Evolutionary conservation across 1,284 basidiomycete genomes (phyloP).

Genomic region (Fistulinella cinereoalba): DNA sequence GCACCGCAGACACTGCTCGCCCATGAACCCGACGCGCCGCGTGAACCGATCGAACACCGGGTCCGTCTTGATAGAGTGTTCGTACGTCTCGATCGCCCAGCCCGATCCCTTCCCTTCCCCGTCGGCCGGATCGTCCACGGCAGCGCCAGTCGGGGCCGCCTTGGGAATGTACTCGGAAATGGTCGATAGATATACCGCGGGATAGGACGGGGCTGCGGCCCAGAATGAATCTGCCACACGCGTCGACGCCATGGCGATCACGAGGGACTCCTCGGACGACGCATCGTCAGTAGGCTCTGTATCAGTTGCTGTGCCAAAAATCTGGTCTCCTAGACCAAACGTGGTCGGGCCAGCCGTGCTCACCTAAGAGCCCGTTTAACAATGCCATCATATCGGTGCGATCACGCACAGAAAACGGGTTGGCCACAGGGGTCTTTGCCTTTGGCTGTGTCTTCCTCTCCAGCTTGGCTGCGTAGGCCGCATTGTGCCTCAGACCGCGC

Average conservation of each 20-base stretch:
- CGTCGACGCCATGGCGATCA: conserved; percentile 57
- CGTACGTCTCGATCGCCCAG: conserved; percentile 72
- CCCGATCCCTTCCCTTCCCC: conserved; percentile 43
- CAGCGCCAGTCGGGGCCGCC: conserved; percentile 41
- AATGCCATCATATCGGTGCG: no score
- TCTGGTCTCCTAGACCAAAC: conserved; percentile 59
- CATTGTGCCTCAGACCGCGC: conserved; percentile 69
- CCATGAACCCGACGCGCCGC: conserved; percentile 61
- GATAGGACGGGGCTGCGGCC: conserved; percentile 59
- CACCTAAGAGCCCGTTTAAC: no score
- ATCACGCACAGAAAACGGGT: conserved; percentile 66
- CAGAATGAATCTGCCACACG: conserved; percentile 61
- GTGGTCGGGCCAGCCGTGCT: conserved; percentile 30
- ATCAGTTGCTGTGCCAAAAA: conserved; percentile 52
- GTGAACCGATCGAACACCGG: conserved; percentile 78
- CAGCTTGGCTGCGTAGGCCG: conserved; percentile 68
- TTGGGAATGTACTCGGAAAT: conserved; percentile 64
- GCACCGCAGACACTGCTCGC: conserved; percentile 78
- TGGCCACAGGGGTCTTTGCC: conserved; percentile 38
- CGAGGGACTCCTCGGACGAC: conserved; percentile 46
- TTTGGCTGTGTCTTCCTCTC: conserved; percentile 41
- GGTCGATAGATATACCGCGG: conserved; percentile 72
- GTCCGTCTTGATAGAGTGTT: conserved; percentile 73
- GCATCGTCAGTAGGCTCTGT: conserved; percentile 28
- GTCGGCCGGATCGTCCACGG: conserved; percentile 40